phyloP scores from a whole-genome alignment of 2,329 filamentous ascomycete species.

The Ophiocordyceps sinensis region DNA sequence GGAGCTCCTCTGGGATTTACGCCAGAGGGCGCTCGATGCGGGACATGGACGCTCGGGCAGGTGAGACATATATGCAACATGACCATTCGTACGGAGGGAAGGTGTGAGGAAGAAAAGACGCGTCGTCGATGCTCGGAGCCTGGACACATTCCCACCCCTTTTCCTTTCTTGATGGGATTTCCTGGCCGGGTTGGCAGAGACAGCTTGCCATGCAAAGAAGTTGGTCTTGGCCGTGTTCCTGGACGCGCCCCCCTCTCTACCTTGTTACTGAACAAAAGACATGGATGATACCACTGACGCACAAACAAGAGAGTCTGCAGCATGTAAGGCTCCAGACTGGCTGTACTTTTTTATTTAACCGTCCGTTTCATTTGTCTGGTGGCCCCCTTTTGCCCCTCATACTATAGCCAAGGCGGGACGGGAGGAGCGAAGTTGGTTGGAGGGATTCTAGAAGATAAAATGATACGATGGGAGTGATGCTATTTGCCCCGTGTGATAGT shows the following conservation, averaged over 20 bases:
- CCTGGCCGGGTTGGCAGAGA: not conserved
- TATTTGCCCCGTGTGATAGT: slow-evolving; percentile 2
- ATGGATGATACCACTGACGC: slow-evolving; percentile 29
- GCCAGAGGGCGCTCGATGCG: too few species aligned
- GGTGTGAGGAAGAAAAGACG: too few species aligned
- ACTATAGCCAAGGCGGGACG: not conserved
- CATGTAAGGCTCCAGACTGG: slow-evolving; percentile 5
- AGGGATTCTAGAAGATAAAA: not conserved
- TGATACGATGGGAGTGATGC: not conserved
- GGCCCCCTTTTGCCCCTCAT: not conserved
- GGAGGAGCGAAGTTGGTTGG: not conserved
- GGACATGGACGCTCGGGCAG: too few species aligned
- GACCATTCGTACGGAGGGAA: too few species aligned
- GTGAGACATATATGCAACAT: too few species aligned
- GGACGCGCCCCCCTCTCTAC: slow-evolving; percentile 4
- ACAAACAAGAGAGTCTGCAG: slow-evolving; percentile 18
- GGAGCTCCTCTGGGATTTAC: too few species aligned
- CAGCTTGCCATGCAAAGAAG: not conserved
- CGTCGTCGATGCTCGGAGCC: too few species aligned
- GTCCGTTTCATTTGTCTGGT: not conserved
- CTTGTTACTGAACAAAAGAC: slow-evolving; percentile 12
- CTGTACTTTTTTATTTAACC: slow-evolving; percentile 8
- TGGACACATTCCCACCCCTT: too few species aligned
- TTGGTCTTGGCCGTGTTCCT: not conserved
- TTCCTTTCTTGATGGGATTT: too few species aligned